Conservation (phyloP, 1,139 yeast species). For the Sugiyamaella japonica region DNA sequence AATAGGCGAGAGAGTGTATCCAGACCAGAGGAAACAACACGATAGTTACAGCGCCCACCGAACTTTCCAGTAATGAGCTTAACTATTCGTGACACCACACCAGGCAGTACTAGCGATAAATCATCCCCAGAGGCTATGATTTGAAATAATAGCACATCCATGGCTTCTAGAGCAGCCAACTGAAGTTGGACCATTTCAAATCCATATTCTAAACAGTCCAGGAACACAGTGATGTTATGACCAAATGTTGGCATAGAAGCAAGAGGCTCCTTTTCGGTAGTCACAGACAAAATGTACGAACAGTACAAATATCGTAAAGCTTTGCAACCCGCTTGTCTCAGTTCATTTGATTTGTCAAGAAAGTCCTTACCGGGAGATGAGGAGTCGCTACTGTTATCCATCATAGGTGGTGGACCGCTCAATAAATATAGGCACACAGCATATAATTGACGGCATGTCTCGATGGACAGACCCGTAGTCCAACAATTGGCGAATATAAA, state of each 20-base stretch:
- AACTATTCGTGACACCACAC: slow-evolving; percentile 52
- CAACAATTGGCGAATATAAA: slow-evolving; percentile 51
- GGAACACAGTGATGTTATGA: slow-evolving; percentile 48
- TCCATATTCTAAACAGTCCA: slow-evolving; percentile 41
- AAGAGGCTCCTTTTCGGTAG: neutral
- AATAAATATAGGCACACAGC: slow-evolving; percentile 51
- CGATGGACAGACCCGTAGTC: slow-evolving; percentile 45
- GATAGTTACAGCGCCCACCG: slow-evolving; percentile 44
- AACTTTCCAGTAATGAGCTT: slow-evolving; percentile 46
- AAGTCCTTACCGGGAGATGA: slow-evolving; percentile 28
- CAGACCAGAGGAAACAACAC: slow-evolving; percentile 43
- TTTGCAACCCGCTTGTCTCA: slow-evolving; percentile 46
- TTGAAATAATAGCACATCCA: slow-evolving; percentile 41
- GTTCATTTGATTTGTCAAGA: slow-evolving; percentile 41
- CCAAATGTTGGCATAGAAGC: slow-evolving; percentile 48
- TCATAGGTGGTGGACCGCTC: slow-evolving; percentile 44
- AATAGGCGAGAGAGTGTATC: slow-evolving; percentile 41
- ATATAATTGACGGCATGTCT: slow-evolving; percentile 51
- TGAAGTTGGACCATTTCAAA: slow-evolving; percentile 39
- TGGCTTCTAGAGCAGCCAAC: slow-evolving; percentile 40
- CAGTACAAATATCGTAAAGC: slow-evolving; percentile 42
- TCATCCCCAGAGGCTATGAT: slow-evolving; percentile 52
- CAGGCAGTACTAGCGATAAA: slow-evolving; percentile 56
- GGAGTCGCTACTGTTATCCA: slow-evolving; percentile 22
- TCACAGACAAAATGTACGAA: slow-evolving; percentile 35